Evolutionary conservation across 2,329 filamentous ascomycete genomes (phyloP).

Genomic region (Fusarium cicatricum): DNA sequence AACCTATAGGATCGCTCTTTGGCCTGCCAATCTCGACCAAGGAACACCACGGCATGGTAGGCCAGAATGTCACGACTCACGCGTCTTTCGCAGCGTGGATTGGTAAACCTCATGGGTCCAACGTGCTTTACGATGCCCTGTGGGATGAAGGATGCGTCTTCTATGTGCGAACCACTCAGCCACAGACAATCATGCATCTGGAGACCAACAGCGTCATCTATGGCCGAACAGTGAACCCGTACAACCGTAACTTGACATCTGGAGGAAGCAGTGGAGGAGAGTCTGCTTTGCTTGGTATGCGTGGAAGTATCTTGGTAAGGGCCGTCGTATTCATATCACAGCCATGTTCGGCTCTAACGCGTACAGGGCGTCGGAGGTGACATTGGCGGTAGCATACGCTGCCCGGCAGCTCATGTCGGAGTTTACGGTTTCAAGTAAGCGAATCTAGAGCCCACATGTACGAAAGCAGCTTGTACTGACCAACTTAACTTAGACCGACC

Average conservation of each 20-base stretch:
- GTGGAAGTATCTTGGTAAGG: slow-evolving; percentile 51
- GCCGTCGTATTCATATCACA: no score
- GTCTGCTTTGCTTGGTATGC: slow-evolving; percentile 50
- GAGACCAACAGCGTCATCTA: slow-evolving; percentile 71
- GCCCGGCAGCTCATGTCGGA: slow-evolving; percentile 48
- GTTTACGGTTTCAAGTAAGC: slow-evolving; percentile 48
- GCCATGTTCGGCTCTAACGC: background rate
- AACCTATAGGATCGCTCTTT: slow-evolving; percentile 45
- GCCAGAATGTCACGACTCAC: slow-evolving; percentile 40
- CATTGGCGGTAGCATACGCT: slow-evolving; percentile 52
- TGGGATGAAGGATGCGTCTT: slow-evolving; percentile 45
- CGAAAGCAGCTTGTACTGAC: background rate
- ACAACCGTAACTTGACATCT: slow-evolving; percentile 65
- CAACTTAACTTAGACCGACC: slow-evolving; percentile 38
- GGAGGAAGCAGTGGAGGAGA: slow-evolving; percentile 72
- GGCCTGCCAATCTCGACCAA: slow-evolving; percentile 49
- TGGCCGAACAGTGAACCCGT: slow-evolving; percentile 69
- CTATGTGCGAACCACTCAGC: slow-evolving; percentile 73
- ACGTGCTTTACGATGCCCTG: slow-evolving; percentile 43
- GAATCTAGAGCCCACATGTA: rapidly evolving
- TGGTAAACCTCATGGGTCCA: slow-evolving; percentile 45
- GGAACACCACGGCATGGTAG: slow-evolving; percentile 49
- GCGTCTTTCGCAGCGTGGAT: slow-evolving; percentile 45
- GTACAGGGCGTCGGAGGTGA: slow-evolving; percentile 51
- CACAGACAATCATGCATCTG: slow-evolving; percentile 63